Conservation (phyloP, 2,329 filamentous ascomycete species). For the Atkinsonella texensis region DNA sequence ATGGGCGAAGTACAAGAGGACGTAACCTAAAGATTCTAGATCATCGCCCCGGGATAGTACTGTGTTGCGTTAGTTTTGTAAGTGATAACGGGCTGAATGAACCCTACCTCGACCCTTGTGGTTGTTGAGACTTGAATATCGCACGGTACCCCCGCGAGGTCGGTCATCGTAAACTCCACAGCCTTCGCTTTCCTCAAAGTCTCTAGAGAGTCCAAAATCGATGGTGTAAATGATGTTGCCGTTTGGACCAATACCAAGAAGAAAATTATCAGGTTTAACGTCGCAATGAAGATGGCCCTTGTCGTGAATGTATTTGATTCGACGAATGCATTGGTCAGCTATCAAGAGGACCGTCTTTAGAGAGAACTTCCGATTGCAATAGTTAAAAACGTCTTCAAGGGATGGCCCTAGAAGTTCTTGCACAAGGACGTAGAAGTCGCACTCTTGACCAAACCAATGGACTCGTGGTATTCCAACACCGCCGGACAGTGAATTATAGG, state of each 20-base stretch:
- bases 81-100: background rate
- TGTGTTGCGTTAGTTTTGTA: background rate
- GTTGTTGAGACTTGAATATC: conserved; percentile 3
- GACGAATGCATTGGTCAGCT: conserved; percentile 94
- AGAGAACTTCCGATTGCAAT: conserved; percentile 99
- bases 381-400: conserved; percentile 98
- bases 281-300: conserved; percentile 99
- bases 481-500: conserved; percentile 79
- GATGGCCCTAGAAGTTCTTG: conserved; percentile 91
- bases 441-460: conserved; percentile 98
- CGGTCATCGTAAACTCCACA: background rate
- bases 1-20: background rate
- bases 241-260: conserved; percentile 97
- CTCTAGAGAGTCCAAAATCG: conserved; percentile 78
- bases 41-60: conserved; percentile 1
- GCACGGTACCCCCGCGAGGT: background rate
- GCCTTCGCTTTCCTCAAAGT: background rate
- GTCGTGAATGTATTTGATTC: conserved; percentile 98
- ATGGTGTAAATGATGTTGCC: conserved; percentile 99
- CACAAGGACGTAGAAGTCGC: conserved; percentile 99
- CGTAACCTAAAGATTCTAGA: conserved; percentile 4
- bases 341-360: conserved; percentile 94
- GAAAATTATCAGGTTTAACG: conserved; percentile 99
- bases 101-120: conserved; percentile 1
- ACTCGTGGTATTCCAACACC: conserved; percentile 97